Percentiles rank a stretch among this genome's conserved stretches.
These are phyloP conservation scores for Neckera pumila DNA, from an alignment of 225 moss, liverwort and hornwort species.

Conservation along the genomic window DNA sequence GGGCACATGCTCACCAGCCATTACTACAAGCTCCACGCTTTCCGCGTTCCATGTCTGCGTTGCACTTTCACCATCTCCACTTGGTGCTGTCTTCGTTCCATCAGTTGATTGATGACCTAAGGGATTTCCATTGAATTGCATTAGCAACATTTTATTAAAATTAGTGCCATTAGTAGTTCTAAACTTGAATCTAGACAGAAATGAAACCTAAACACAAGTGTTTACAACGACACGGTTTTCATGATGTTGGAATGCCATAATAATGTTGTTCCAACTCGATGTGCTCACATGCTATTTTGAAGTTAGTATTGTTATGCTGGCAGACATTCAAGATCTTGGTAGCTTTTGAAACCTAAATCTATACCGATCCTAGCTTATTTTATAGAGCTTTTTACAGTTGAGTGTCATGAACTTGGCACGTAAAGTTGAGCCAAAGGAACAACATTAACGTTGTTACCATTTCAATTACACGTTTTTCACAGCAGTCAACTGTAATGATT, in stretches of 20 bases:
- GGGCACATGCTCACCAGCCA: constrained; percentile 26
- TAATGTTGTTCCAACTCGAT: not conserved
- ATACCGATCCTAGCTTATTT: not conserved
- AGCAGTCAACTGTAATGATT: not conserved
- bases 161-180: no score
- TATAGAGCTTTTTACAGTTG: not conserved
- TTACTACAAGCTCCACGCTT: constrained; percentile 17
- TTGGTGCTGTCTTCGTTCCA: not conserved
- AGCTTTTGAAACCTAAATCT: not conserved
- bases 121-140: not conserved
- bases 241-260: not conserved
- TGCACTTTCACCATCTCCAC: not conserved
- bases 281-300: not conserved
- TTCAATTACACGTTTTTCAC: not conserved
- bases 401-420: not conserved
- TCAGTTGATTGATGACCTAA: not conserved
- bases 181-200: not conserved
- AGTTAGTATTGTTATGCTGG: not conserved
- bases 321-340: not conserved
- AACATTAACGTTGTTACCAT: not conserved
- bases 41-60: not conserved
- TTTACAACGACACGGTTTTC: not conserved
- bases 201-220: not conserved
- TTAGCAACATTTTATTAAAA: not conserved
- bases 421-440: not conserved